Base-by-base conservation (phyloP, 148 eudicot genomes). In the Rhododendron simsii region DNA sequence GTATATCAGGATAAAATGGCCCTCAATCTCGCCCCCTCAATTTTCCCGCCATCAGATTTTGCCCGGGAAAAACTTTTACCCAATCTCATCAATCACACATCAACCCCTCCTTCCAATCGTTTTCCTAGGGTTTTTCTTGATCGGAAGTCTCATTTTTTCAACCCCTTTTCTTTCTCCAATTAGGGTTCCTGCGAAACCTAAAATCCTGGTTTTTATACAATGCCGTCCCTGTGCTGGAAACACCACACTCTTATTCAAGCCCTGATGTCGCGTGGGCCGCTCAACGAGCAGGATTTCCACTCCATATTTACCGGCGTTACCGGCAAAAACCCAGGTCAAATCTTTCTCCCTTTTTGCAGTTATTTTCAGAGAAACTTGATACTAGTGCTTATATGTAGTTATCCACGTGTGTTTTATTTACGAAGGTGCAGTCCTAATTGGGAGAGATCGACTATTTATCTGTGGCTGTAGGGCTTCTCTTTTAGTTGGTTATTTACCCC, bases 171-270 rank as follows among this genome's bases (percentile, higher is more conserved):
- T 18, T 16, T 10, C 44, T 6, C 15, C 33, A 5, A 20, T 10
- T 75, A 75, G 4, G 45, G 79, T 39, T 23, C 45, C 21, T 26
- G 41, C 41, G 28, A 28, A 37, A 20, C 51, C 18, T 2, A 8
- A n/a, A 41, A 13, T 2, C 55, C 16, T 26, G 85, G 47, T 83
- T 69, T 14, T 28, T 30, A 15, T 28, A 83, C 86, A 80, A 95
- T 93, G 97, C 87, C 95, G 63, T 81, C 89, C 77, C 80, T 96
- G 63, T 87, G 81, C 78, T 93, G 95, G 98, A 92, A 92, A 51
- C 98, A 93, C 87, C 99, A 97, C 76, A 91, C 99, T 51, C 90
- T 97, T 21, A 93, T 97, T 81, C 99, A 97, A 89, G 89, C 96
- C 47, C 90, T 97, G 30, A 91, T 97, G 81, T 92, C 98, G 13